These are phyloP conservation scores for Ogataea methanolica DNA, from an alignment of 805 yeast species.

Conservation along the genomic window DNA sequence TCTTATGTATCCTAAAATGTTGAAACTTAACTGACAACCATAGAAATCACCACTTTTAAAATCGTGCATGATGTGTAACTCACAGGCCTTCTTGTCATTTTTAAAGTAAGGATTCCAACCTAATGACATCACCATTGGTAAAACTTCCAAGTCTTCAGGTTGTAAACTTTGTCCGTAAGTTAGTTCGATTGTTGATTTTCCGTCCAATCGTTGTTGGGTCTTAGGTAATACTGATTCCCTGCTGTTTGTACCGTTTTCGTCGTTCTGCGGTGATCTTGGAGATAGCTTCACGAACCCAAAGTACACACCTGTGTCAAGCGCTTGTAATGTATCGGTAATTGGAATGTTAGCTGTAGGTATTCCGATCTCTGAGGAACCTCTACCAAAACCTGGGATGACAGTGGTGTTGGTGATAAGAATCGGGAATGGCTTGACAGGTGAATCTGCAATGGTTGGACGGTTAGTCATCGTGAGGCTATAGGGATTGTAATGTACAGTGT, in stretches of 20 bases:
- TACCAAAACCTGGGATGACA: conserved; percentile 82
- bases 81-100: conserved; percentile 77
- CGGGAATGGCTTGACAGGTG: conserved; percentile 46
- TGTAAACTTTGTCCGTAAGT: conserved; percentile 55
- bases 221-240: conserved; percentile 29
- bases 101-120: conserved; percentile 95
- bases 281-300: conserved; percentile 56
- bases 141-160: conserved; percentile 39
- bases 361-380: conserved; percentile 92
- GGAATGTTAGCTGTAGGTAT: conserved; percentile 94
- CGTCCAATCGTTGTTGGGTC: conserved; percentile 29
- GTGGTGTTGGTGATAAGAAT: conserved; percentile 39
- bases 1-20: conserved; percentile 81
- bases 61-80: conserved; percentile 77
- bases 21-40: conserved; percentile 70
- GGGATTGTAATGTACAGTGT: too few relatives aligned
- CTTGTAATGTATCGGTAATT: conserved; percentile 40
- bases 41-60: conserved; percentile 61
- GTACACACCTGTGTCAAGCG: conserved; percentile 75
- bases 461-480: too few relatives aligned
- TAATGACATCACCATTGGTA: conserved; percentile 91
- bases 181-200: conserved; percentile 42
- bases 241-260: too few relatives aligned
- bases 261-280: too few relatives aligned
- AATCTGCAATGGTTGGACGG: conserved; percentile 28